phyloP scores from a whole-genome alignment of 2,329 filamentous ascomycete species.

The Talaromyces albobiverticillius region DNA sequence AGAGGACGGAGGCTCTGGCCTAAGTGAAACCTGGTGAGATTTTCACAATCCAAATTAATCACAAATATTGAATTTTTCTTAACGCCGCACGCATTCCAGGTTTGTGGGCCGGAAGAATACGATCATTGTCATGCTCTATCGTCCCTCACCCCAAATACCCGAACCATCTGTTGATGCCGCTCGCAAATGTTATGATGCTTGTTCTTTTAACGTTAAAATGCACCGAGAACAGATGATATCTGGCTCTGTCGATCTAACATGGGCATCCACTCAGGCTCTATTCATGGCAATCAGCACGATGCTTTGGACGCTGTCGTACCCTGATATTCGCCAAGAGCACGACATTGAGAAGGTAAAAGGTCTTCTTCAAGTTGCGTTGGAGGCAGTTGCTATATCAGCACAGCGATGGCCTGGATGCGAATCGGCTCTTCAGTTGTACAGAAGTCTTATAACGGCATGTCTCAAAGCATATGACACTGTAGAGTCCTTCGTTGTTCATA shows the following conservation, averaged over 20 bases:
- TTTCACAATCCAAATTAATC: not conserved
- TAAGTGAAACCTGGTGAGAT: slow-evolving; percentile 77
- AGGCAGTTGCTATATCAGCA: slow-evolving; percentile 74
- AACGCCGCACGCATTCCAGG: slow-evolving; percentile 34
- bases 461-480: slow-evolving; percentile 78
- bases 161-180: slow-evolving; percentile 79
- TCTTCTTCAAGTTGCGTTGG: slow-evolving; percentile 70
- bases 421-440: slow-evolving; percentile 79
- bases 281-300: slow-evolving; percentile 92
- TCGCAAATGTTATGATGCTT: slow-evolving; percentile 76
- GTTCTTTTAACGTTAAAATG: slow-evolving; percentile 76
- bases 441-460: slow-evolving; percentile 80
- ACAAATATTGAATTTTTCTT: not conserved
- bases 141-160: slow-evolving; percentile 88
- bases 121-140: slow-evolving; percentile 82
- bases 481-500: slow-evolving; percentile 51
- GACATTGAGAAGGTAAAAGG: slow-evolving; percentile 71
- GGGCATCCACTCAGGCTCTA: slow-evolving; percentile 85
- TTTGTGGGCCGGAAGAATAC: slow-evolving; percentile 72
- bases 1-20: slow-evolving; percentile 63
- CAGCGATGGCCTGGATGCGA: slow-evolving; percentile 90
- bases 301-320: slow-evolving; percentile 87
- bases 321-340: slow-evolving; percentile 73
- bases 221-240: slow-evolving; percentile 76
- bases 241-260: slow-evolving; percentile 78